Evolutionary conservation across 768 basidiomycete genomes (phyloP).

Genomic region (Ramaria sp.): DNA sequence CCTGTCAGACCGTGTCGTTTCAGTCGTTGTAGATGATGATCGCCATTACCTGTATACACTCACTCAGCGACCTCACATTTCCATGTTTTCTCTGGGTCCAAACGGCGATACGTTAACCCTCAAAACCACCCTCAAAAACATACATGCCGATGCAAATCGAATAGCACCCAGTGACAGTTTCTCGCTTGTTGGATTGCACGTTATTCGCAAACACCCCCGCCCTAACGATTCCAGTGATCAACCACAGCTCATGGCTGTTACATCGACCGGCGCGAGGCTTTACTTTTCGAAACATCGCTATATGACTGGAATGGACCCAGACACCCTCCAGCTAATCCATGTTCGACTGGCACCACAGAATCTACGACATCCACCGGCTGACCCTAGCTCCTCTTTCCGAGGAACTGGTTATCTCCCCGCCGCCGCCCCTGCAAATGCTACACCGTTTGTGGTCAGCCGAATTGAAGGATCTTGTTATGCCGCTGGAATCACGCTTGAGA

Average conservation of each 20-base stretch:
- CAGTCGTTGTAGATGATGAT: constrained; percentile 52
- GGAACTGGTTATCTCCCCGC: neutral
- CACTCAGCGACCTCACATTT: constrained; percentile 40
- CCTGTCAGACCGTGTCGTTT: constrained; percentile 55
- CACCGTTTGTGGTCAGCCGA: neutral
- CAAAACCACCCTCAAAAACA: constrained; percentile 61
- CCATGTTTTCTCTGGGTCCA: constrained; percentile 12
- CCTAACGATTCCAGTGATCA: constrained; percentile 55
- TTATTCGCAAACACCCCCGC: constrained; percentile 30
- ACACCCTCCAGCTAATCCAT: constrained; percentile 55
- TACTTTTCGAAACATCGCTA: constrained; percentile 45
- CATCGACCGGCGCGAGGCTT: constrained; percentile 70
- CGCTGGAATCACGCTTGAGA: constrained; percentile 60
- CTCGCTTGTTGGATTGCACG: constrained; percentile 58
- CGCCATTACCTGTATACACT: constrained; percentile 75
- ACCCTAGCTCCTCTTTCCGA: constrained; percentile 31
- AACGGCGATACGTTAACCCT: constrained; percentile 49
- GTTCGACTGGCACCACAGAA: constrained; percentile 71
- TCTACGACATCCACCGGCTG: constrained; percentile 58
- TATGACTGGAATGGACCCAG: constrained; percentile 21
- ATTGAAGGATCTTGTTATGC: constrained; percentile 42
- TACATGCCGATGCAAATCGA: constrained; percentile 69
- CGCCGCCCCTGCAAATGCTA: neutral
- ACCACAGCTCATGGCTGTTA: constrained; percentile 71
- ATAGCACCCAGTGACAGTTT: constrained; percentile 72